Base-by-base conservation (phyloP, 257 asterid genomes). In the Fraxinus pennsylvanica region DNA sequence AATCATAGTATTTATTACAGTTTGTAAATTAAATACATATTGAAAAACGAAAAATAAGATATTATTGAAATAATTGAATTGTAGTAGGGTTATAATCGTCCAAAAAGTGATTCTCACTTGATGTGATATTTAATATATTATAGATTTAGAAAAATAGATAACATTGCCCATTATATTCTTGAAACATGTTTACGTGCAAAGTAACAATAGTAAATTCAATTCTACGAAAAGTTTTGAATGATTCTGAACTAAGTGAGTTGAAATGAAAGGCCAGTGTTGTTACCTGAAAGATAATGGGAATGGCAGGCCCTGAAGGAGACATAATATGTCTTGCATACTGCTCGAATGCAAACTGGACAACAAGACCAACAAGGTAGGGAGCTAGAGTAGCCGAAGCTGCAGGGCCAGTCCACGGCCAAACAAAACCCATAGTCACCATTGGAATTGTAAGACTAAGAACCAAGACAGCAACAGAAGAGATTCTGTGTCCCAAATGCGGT, bases 401-500 rank as follows among this genome's bases (percentile, higher is more conserved):
- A 12, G 98, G 99, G 78, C 99, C 99, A 3, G 99, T 95, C 99
- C 98, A 95, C 47, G 99, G 98, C 99, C 99, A 95, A 75, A 95
- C 98, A 13, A 89, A 88, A 39, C 98, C 99, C 97, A 93, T 93
- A 5, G 99, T 93, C 75, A 90, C 96, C 85, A 88, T 91, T 14
- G 99, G 99, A 79, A 95, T 91, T 66, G 86, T 75, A 65, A 95
- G 89, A 80, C 96, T 93, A 45, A 89, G 94, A 76, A 87, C 96
- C 89, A 93, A 86, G 68, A 93, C 88, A 63, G 94, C 88, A 81
- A 91, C 97, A 30, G 96, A 90, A 73, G 97, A 91, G 74, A 95
- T 81, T 63, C 92, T 85, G 73, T 91, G 83, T 59, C 93, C 97
- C 76, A 85, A 71, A 77, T 78, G 89, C 67, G 96, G 89, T 52